Conservation (phyloP, 176 grass and related monocot species). For the Panicum miliaceum region DNA sequence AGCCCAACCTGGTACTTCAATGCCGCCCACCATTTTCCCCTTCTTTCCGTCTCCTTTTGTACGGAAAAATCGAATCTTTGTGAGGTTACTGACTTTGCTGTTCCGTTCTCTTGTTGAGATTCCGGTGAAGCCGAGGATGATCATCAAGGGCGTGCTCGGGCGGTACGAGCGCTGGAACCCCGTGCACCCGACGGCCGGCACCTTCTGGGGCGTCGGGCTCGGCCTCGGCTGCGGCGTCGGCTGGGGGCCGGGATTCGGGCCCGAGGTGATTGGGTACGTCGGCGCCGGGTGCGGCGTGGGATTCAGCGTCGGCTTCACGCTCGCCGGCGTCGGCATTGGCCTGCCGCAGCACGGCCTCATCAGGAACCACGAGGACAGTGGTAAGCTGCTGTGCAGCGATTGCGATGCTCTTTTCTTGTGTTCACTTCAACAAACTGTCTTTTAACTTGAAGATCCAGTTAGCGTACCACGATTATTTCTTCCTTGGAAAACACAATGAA, state of each 20-base stretch:
- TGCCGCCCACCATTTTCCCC: not conserved
- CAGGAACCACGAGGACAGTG: slow-evolving; percentile 46
- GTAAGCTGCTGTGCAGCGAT: slow-evolving; percentile 28
- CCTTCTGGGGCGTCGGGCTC: slow-evolving; percentile 88
- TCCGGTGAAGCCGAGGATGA: slow-evolving; percentile 65
- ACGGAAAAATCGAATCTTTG: slow-evolving; percentile 3
- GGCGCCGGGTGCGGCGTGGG: slow-evolving; percentile 87
- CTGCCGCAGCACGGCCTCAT: slow-evolving; percentile 72
- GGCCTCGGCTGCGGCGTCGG: slow-evolving; percentile 91
- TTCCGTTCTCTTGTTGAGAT: not conserved
- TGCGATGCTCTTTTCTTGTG: not conserved
- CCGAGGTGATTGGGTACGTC: slow-evolving; percentile 90
- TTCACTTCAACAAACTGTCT: not conserved
- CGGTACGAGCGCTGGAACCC: slow-evolving; percentile 93
- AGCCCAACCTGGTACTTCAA: slow-evolving; percentile 3
- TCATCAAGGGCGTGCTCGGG: slow-evolving; percentile 80
- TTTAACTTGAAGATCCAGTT: not conserved
- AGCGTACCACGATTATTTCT: not conserved
- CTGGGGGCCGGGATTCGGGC: slow-evolving; percentile 92
- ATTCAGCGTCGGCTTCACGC: slow-evolving; percentile 84
- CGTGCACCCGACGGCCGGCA: slow-evolving; percentile 83
- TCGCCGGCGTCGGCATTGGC: slow-evolving; percentile 79
- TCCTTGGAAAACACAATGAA: not conserved
- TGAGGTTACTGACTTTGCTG: not conserved
- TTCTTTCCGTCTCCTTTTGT: not conserved